Base-by-base conservation (phyloP, 352 stramenopile species). In the Globisporangium carolinianum region DNA sequence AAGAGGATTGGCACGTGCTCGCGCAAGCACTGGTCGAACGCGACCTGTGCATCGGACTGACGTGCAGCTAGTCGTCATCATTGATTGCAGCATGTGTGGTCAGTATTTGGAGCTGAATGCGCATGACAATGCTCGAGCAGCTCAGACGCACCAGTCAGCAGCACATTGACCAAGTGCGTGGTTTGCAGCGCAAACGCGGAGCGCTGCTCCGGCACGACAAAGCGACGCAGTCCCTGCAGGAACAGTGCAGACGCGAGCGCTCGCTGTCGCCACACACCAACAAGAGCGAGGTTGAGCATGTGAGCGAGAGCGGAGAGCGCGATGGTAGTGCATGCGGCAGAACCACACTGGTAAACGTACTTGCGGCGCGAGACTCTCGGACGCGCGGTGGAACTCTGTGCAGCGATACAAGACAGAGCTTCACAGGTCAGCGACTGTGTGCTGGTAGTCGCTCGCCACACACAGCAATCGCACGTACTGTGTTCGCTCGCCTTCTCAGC, bases 1-100 rank as follows among this genome's bases (percentile, higher is more conserved):
- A 87, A 87, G 1, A 90, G 55, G 53, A 88, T 43, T 0, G 77
- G 66, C 4, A 85, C 61, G 11, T 71, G 68, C 4, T 71, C 60
- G 48, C 65, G 63, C 15, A 87, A 43, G 2, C 62, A 17, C 43
- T 63, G 51, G 58, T 90, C 78, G 41, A 88, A 79, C 2, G 63
- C 59, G 2, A 88, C 65, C 4, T 39, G 54, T 9, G 58, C 36
- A 5, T 63, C 58, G 11, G 11, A 43, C 24, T 32, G 24, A 32
- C 24, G 24, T 32, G 24, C 24, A 32, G 24, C 24, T 32, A 32
- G 24, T 32, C 24, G 24, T 32, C 24, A 2, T 3, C 24, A 32
- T 32, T 32, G 24, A 32, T 32, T 32, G 24, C 24, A 32, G 24
- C 24, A 32, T 32, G 24, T 2, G 3, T 32, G 24, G 2, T 32